Evolutionary conservation across 257 asterid species (phyloP), one percentile per base, ranked within the genome.

Genomic region (Solanum lycopersicoides): DNA sequence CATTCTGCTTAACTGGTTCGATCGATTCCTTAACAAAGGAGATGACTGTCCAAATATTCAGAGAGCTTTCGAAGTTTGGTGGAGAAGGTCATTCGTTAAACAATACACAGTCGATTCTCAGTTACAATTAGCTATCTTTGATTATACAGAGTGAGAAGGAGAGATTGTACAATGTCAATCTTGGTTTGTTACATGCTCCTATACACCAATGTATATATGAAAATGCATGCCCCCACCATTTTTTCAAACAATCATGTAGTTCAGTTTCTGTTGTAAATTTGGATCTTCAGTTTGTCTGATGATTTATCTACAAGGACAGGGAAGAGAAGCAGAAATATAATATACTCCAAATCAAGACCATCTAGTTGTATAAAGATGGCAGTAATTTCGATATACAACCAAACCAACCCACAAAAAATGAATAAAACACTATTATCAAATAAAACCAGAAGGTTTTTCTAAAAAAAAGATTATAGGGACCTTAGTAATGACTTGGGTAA

Each of bases 31-130:
- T n/a, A 92, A 93, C 63, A 90, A 88, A 82, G 99, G 99, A 9
- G 97, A 95, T 74, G 99, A 96, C 79, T 97, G 99, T 89, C 99
- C 99, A 28, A 94, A 97, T 88, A 92, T 97, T 83, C 98, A 93
- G 87, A 93, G 92, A 85, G 99, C 99, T 2, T 96, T 97, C 85
- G 96, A 95, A 71, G 91, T 96, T 74, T 97, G 99, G 99, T 96
- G 99, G 99, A 93, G 96, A 88, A 91, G 99, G 88, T 94, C 99
- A 85, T 97, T 97, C 16, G 91, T 96, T 83, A 96, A 92, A 87
- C 95, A 92, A 44, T 92, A 92, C 56, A 89, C 86, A 83, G 86
- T 91, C 15, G 94, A 94, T 53, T 90, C 98, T 45, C 92, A 87
- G 76, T 77, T 94, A 91, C 99, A 92, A 93, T 77, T 95, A 86